phyloP scores from a whole-genome alignment of 192 early-diverging fungal genomes.

The Coemansia sp. region DNA sequence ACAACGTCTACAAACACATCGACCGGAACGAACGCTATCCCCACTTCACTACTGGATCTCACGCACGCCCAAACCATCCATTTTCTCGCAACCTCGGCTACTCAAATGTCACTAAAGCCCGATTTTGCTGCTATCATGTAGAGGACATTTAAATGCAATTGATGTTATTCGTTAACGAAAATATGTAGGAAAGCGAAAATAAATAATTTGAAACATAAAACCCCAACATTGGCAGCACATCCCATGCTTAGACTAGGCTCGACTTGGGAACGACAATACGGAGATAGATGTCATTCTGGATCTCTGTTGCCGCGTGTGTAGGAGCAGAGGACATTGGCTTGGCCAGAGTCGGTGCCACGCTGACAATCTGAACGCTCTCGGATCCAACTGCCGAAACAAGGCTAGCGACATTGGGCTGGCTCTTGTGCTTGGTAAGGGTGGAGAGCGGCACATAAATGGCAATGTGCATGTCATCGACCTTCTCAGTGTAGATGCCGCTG shows the following conservation, averaged over 20 bases:
- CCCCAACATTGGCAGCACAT: too few relatives aligned
- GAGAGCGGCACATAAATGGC: slow-evolving; percentile 39
- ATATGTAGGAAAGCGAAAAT: background rate
- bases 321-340: slow-evolving; percentile 31
- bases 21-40: too few relatives aligned
- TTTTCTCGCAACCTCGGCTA: too few relatives aligned
- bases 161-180: background rate
- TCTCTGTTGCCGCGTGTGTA: slow-evolving; percentile 20
- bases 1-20: too few relatives aligned
- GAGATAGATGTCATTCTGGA: slow-evolving; percentile 27
- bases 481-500: slow-evolving; percentile 31
- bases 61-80: too few relatives aligned
- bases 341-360: slow-evolving; percentile 26
- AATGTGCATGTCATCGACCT: slow-evolving; percentile 24
- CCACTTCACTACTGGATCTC: too few relatives aligned
- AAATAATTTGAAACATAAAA: background rate
- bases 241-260: background rate
- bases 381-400: slow-evolving; percentile 23
- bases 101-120: too few relatives aligned
- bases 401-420: slow-evolving; percentile 21
- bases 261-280: slow-evolving; percentile 33
- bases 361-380: slow-evolving; percentile 29
- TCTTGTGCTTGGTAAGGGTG: slow-evolving; percentile 28
- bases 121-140: too few relatives aligned
- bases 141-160: background rate